phyloP scores from a whole-genome alignment of 208 protist species.

The Blastocrithidia nonstop region DNA sequence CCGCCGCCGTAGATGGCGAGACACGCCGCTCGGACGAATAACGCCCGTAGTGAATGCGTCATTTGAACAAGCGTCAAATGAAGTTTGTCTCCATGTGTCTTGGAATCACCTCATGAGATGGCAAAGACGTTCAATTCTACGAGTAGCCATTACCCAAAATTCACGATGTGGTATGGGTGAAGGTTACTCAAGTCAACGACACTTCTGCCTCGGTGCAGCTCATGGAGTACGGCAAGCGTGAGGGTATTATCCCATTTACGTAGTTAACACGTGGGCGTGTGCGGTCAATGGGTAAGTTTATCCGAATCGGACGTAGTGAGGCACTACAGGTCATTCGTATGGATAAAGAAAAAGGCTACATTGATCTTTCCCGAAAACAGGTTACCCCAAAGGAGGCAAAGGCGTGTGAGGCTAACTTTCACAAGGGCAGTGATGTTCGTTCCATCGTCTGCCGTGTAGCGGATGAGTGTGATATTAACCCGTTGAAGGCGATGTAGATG shows the following conservation, averaged over 20 bases:
- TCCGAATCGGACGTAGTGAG: constrained; percentile 94
- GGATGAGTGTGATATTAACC: constrained; percentile 43
- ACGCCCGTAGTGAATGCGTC: constrained; percentile 47
- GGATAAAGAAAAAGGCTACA: constrained; percentile 98
- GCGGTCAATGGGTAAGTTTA: constrained; percentile 97
- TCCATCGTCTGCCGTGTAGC: constrained; percentile 95
- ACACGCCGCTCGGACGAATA: constrained; percentile 19
- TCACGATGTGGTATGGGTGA: constrained; percentile 96
- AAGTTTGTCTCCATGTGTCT: constrained; percentile 65
- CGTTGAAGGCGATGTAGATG: constrained; percentile 75
- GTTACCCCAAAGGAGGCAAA: constrained; percentile 91
- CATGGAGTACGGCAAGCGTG: constrained; percentile 97
- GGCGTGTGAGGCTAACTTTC: constrained; percentile 89
- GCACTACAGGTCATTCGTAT: constrained; percentile 96
- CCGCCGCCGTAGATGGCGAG: constrained; percentile 32
- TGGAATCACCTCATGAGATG: constrained; percentile 62
- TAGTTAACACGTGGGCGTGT: constrained; percentile 96
- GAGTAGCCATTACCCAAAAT: constrained; percentile 84
- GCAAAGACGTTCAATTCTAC: constrained; percentile 57
- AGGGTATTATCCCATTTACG: constrained; percentile 97
- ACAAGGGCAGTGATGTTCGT: constrained; percentile 92
- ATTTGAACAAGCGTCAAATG: constrained; percentile 60
- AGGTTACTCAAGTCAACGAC: constrained; percentile 86
- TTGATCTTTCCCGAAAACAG: constrained; percentile 97
- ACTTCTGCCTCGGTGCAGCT: constrained; percentile 89